Conservation (phyloP, 169 alveolate species). For the Cryptosporidium tyzzeri region DNA sequence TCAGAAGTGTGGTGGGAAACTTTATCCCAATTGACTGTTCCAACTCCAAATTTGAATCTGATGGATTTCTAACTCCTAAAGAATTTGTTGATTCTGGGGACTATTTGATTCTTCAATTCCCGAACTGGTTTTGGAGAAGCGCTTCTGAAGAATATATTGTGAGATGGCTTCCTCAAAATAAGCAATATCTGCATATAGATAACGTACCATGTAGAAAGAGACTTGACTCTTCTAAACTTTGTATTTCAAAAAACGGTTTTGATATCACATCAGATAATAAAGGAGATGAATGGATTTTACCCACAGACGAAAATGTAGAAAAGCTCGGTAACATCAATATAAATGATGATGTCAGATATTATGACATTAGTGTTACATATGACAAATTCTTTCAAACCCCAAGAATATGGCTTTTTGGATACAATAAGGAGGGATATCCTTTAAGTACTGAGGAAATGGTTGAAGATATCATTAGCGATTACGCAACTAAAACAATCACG, state of each 20-base stretch:
- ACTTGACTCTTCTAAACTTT: slow-evolving; percentile 71
- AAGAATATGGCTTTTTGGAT: slow-evolving; percentile 93
- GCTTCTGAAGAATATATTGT: slow-evolving; percentile 77
- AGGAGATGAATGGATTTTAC: slow-evolving; percentile 44
- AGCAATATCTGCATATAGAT: slow-evolving; percentile 78
- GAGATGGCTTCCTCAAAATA: slow-evolving; percentile 77
- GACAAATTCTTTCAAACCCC: slow-evolving; percentile 88
- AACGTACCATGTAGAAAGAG: slow-evolving; percentile 79
- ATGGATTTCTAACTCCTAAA: slow-evolving; percentile 79
- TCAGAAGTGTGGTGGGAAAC: slow-evolving; percentile 34
- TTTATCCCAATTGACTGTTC: slow-evolving; percentile 33
- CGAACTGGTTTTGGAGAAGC: slow-evolving; percentile 81
- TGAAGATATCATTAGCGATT: slow-evolving; percentile 93
- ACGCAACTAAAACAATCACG: slow-evolving; percentile 93
- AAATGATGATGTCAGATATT: slow-evolving; percentile 77
- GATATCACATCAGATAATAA: slow-evolving; percentile 35
- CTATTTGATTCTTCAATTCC: slow-evolving; percentile 78
- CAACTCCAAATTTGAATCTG: slow-evolving; percentile 46
- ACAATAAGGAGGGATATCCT: slow-evolving; percentile 86
- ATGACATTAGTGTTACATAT: slow-evolving; percentile 81
- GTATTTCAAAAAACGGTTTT: slow-evolving; percentile 13
- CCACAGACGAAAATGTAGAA: slow-evolving; percentile 16
- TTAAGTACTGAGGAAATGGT: slow-evolving; percentile 88
- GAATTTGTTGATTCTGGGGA: slow-evolving; percentile 83
- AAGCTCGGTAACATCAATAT: background rate